Evolutionary conservation across 768 basidiomycete species (phyloP).

Genomic region (Boletus subparvulus): DNA sequence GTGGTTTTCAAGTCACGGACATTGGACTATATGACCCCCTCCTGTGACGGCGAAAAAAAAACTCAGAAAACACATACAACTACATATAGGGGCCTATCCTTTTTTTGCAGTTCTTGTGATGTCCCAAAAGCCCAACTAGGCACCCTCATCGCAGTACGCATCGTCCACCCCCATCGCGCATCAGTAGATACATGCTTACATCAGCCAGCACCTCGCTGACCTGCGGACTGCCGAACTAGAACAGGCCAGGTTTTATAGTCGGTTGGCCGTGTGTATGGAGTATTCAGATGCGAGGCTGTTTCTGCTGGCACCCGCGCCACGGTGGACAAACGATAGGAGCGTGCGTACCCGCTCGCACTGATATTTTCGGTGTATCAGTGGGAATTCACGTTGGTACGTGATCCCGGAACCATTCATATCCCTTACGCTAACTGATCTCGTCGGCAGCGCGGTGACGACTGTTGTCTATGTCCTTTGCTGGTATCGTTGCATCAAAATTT

Average conservation of each 20-base stretch:
- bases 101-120: not conserved
- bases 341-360: too few relatives aligned
- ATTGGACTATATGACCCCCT: too few relatives aligned
- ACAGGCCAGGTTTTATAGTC: conserved; percentile 58
- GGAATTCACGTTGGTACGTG: too few relatives aligned
- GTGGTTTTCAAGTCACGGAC: too few relatives aligned
- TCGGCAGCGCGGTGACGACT: too few relatives aligned
- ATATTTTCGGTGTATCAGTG: too few relatives aligned
- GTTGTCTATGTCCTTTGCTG: too few relatives aligned
- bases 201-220: conserved; percentile 60
- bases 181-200: conserved; percentile 62
- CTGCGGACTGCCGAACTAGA: conserved; percentile 54
- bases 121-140: conserved; percentile 48
- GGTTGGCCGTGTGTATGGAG: conserved; percentile 49
- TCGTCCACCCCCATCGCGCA: conserved; percentile 59
- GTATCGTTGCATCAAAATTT: too few relatives aligned
- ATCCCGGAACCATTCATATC: too few relatives aligned
- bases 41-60: not conserved
- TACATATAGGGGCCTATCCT: not conserved
- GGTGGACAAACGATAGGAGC: too few relatives aligned
- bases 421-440: too few relatives aligned
- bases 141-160: conserved; percentile 40
- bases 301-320: too few relatives aligned
- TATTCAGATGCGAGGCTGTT: not conserved
- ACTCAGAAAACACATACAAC: not conserved